Base-by-base conservation (phyloP, 257 asterid genomes). In the Fraxinus pennsylvanica region DNA sequence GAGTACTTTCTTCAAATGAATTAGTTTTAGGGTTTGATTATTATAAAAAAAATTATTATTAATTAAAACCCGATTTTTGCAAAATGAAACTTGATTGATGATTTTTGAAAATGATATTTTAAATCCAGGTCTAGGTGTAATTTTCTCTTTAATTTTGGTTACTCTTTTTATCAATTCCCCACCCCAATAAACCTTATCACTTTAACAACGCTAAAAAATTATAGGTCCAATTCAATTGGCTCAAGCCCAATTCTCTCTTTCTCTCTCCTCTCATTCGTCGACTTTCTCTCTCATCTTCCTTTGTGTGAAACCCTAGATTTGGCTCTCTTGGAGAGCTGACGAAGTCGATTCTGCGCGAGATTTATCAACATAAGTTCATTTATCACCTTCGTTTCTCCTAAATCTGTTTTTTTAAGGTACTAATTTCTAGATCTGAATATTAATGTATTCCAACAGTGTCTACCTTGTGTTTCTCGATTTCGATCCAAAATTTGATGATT, bases 211-310 rank as follows among this genome's bases (percentile, higher is more conserved):
- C 84, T 79, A 83, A 84, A 76, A 80, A 3, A 38, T 69, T 63
- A 47, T 6, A 82, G 89, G 97, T 91, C 97, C 97, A 94, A 81
- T 91, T 86, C 29, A 78, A 66, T 76, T 52, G 85, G 85, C 74
- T 83, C 82, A 89, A 92, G 97, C 96, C 97, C 97, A 92, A 92
- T 86, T 83, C 83, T 54, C 59, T 47, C 83, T 78, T 81, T 86
- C 90, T 88, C 63, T 30, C 82, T 35, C 67, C 63, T 30, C 82
- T n/a, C 30, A 3, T 54, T 38, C 71, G 5, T 47, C 57, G 57
- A 15, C 43, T 71, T 76, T 66, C 81, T 69, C 81, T 81, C 82
- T 70, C 85, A 71, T 78, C 87, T 25, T 77, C 22, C 22, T 15
- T 39, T 84, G 32, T 74, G 79, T 39, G 80, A 83, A 90, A 83